Evolutionary conservation across 1,284 basidiomycete genomes (phyloP), one percentile per base, ranked within the genome.

Genomic region (Amylostereum areolatum): DNA sequence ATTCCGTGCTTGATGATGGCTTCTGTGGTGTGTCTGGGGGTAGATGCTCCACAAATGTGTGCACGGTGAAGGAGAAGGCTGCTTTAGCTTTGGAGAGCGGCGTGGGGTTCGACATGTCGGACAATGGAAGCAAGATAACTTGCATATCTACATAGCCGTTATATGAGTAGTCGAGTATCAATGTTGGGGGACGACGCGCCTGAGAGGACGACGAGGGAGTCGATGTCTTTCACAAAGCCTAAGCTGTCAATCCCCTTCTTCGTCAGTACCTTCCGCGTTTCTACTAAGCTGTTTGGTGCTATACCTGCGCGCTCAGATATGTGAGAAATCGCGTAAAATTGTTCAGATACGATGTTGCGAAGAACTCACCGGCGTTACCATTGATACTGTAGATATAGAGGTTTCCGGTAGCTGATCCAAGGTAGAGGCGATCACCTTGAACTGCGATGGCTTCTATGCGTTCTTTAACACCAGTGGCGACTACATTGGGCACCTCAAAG

Each of bases 201-300:
- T 18, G 89, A 87, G 2, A 97, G 75, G 6, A 90, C 76, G 3
- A 89, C 83, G 29, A 97, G 71, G 8, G 88, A 86, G 57, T 90
- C 85, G 11, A 90, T 78, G 57, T 92, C 89, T 55, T 86, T 85
- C 55, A 97, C 77, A 46, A 87, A 85, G 2, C 84, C 89, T 4
- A 97, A 70, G 61, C 92, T 92, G 50, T 97, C 93, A 39, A 98
- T 89, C 9, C 87, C 74, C 57, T 78, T 79, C 55, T 81, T 75
- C 10, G 75, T 70, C 31, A 94, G 66, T 4, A 66, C 69, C 53
- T 82, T 83, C 77, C 83, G 89, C 12, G 77, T 79, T 55, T 87
- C 83, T 12, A 87, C 69, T 2, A 84, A 69, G 31, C 72, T 74
- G 3, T 79, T 66, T 11, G 63, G 59, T 5, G 71, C 67, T 28